Evolutionary conservation across 495 filamentous ascomycete genomes (phyloP).

Genomic region (Daldinia vernicosa): DNA sequence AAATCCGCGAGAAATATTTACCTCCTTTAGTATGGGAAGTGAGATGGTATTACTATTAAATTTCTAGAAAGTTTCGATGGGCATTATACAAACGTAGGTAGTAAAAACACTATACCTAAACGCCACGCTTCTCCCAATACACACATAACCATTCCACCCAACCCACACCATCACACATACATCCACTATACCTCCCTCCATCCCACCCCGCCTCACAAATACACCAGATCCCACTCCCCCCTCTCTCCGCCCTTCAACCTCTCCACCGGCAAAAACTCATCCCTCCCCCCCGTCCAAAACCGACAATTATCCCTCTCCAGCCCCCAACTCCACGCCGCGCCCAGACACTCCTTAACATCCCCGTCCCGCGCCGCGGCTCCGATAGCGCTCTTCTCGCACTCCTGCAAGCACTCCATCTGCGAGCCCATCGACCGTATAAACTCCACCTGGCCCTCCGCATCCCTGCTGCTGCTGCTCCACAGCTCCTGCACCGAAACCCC

Average conservation of each 20-base stretch:
- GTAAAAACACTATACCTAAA: background rate
- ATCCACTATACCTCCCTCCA: background rate
- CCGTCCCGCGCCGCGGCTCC: conserved; percentile 7
- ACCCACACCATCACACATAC: background rate
- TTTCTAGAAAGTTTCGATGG: too few relatives aligned
- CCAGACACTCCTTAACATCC: conserved; percentile 30
- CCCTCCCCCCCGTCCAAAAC: conserved; percentile 31
- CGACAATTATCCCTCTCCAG: conserved; percentile 26
- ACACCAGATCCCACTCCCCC: conserved; percentile 39
- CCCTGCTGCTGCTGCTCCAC: background rate
- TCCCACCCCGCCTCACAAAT: conserved; percentile 3
- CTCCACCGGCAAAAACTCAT: conserved; percentile 36
- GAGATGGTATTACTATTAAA: too few relatives aligned
- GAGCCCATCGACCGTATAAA: background rate
- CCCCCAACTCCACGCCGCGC: conserved; percentile 29
- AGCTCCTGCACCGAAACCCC: conserved; percentile 11
- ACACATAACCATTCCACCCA: background rate
- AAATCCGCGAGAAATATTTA: too few relatives aligned
- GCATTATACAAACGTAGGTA: too few relatives aligned
- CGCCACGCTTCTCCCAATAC: background rate
- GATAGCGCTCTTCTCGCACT: conserved; percentile 35
- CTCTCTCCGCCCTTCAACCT: conserved; percentile 7
- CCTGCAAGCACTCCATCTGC: conserved; percentile 28
- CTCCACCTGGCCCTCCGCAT: background rate
- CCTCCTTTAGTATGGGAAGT: too few relatives aligned